A percentile compares a stretch with the other conserved stretches of the same genome.
These are phyloP conservation scores for Termitomyces sp. DNA, from an alignment of 768 basidiomycete genomes.

Conservation along the genomic window DNA sequence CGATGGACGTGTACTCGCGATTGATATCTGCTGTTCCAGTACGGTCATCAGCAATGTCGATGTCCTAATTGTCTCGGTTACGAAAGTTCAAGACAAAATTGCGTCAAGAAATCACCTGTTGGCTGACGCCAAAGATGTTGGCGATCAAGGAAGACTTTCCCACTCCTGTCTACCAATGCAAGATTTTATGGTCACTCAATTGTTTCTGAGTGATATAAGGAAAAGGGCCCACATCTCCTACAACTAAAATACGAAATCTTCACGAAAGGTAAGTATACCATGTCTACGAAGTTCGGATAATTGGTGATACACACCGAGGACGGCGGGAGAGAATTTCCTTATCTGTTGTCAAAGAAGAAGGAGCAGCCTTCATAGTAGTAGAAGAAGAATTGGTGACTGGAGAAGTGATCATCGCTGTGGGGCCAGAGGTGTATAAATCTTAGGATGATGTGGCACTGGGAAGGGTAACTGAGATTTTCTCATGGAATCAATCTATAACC, in stretches of 20 bases:
- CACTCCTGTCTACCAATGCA: background rate
- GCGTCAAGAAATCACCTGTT: background rate
- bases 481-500: no score
- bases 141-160: slow-evolving; percentile 2
- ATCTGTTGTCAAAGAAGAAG: background rate
- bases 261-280: background rate
- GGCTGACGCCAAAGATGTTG: background rate
- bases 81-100: background rate
- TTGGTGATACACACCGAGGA: background rate
- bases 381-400: background rate
- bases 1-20: background rate
- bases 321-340: background rate
- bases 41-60: background rate
- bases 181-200: background rate
- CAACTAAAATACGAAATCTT: slow-evolving; percentile 1
- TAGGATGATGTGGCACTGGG: background rate
- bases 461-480: no score
- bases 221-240: background rate
- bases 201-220: background rate
- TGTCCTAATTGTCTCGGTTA: background rate
- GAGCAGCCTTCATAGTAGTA: background rate
- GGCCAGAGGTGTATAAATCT: background rate
- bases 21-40: slow-evolving; percentile 1
- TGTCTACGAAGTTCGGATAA: background rate
- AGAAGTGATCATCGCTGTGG: background rate